phyloP scores from a whole-genome alignment of 2,329 filamentous ascomycete genomes.

The Proliferodiscus dingleyae region DNA sequence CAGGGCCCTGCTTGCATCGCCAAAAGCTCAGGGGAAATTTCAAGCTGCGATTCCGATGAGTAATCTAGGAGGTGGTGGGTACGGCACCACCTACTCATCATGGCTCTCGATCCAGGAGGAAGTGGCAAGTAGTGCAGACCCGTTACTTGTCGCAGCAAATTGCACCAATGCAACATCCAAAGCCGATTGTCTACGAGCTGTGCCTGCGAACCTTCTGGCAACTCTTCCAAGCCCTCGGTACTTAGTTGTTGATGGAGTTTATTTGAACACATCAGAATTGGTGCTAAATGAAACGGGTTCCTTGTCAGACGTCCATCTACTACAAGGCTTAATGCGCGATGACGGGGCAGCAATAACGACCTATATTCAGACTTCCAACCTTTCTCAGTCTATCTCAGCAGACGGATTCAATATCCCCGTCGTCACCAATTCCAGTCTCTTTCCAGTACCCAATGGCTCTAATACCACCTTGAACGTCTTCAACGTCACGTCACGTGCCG shows the following conservation, averaged over 20 bases:
- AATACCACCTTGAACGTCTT: slow-evolving; percentile 23
- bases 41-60: slow-evolving; percentile 20
- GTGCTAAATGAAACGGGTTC: slow-evolving; percentile 9
- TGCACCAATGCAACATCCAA: slow-evolving; percentile 16
- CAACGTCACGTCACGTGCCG: slow-evolving; percentile 30
- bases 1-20: slow-evolving; percentile 20
- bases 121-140: slow-evolving; percentile 10
- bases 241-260: slow-evolving; percentile 28
- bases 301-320: slow-evolving; percentile 23
- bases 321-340: slow-evolving; percentile 32
- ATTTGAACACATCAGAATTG: slow-evolving; percentile 21
- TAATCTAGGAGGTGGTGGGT: slow-evolving; percentile 21
- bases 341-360: slow-evolving; percentile 28
- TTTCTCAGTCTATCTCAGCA: slow-evolving; percentile 8
- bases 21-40: slow-evolving; percentile 21
- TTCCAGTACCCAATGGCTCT: slow-evolving; percentile 14
- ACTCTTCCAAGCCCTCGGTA: slow-evolving; percentile 9
- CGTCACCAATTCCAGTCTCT: slow-evolving; percentile 10
- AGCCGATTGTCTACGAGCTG: slow-evolving; percentile 17
- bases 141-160: slow-evolving; percentile 16
- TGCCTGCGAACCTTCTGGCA: slow-evolving; percentile 12
- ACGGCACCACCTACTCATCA: slow-evolving; percentile 19
- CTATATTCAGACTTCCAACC: slow-evolving; percentile 18
- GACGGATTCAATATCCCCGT: slow-evolving; percentile 13
- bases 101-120: slow-evolving; percentile 16